Evolutionary conservation across 495 filamentous ascomycete genomes (phyloP).

Genomic region (Aspergillus egyptiacus): DNA sequence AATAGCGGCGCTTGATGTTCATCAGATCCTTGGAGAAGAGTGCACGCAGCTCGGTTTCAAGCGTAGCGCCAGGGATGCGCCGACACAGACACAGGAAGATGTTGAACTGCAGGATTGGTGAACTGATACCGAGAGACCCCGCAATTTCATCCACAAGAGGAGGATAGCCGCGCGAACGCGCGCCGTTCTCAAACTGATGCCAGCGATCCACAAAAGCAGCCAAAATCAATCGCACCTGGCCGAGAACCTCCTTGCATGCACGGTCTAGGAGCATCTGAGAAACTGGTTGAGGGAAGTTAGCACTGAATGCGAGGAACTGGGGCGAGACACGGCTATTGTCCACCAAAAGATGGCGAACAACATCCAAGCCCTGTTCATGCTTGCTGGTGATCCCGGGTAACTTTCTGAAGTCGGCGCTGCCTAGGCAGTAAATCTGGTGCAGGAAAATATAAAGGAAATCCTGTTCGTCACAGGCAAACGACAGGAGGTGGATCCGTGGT

Average conservation of each 20-base stretch:
- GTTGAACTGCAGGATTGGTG: conserved; percentile 51
- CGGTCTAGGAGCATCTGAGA: conserved; percentile 17
- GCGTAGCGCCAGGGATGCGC: conserved; percentile 16
- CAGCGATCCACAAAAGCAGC: conserved; percentile 29
- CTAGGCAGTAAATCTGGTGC: conserved; percentile 63
- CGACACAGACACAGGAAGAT: conserved; percentile 52
- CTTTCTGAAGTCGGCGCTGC: conserved; percentile 25
- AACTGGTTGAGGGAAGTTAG: conserved; percentile 44
- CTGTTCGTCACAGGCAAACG: conserved; percentile 46
- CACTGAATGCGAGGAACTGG: conserved; percentile 46
- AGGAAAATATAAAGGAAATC: conserved; percentile 61
- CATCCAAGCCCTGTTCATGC: conserved; percentile 23
- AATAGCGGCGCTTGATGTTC: conserved; percentile 15
- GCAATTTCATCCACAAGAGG: conserved; percentile 57
- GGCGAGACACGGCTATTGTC: conserved; percentile 29
- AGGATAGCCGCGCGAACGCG: conserved; percentile 45
- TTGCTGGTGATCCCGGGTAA: conserved; percentile 13
- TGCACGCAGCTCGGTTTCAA: conserved; percentile 12
- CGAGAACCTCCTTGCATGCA: conserved; percentile 22
- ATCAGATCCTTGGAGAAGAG: conserved; percentile 18
- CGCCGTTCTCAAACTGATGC: conserved; percentile 19
- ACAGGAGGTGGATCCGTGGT: conserved; percentile 51
- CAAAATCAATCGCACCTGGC: conserved; percentile 30
- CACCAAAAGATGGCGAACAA: conserved; percentile 30
- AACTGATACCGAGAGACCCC: conserved; percentile 42